These are phyloP conservation scores for Pythium insidiosum DNA, from an alignment of 352 stramenopile species.

Conservation along the genomic window DNA sequence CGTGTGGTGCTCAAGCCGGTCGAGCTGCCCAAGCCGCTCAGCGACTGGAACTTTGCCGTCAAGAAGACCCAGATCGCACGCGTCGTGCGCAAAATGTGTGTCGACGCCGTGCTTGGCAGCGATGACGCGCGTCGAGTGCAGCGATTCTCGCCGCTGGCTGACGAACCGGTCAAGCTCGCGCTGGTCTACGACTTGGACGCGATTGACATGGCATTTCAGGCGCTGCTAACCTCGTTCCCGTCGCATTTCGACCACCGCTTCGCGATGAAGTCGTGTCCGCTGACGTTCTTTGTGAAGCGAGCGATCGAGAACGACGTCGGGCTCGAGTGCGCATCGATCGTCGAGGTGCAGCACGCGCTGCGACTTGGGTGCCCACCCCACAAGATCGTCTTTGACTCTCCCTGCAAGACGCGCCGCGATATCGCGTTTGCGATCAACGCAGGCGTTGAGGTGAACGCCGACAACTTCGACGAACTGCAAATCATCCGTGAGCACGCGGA, in stretches of 20 bases:
- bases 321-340: conserved; percentile 75
- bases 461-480: conserved; percentile 87
- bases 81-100: conserved; percentile 52
- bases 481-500: conserved; percentile 79
- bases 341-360: conserved; percentile 78
- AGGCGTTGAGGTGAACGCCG: conserved; percentile 86
- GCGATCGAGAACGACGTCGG: conserved; percentile 74
- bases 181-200: conserved; percentile 82
- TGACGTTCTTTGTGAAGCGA: conserved; percentile 80
- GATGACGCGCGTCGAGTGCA: conserved; percentile 1
- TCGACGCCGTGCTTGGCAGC: conserved; percentile 27
- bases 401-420: conserved; percentile 88
- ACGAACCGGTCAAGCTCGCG: conserved; percentile 45
- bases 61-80: conserved; percentile 54
- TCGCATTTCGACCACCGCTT: conserved; percentile 85
- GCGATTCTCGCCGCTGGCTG: conserved; percentile 9
- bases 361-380: conserved; percentile 56
- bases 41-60: conserved; percentile 69
- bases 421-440: conserved; percentile 77
- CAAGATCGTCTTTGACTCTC: conserved; percentile 89
- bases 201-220: conserved; percentile 81
- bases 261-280: conserved; percentile 84
- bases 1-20: conserved; percentile 22
- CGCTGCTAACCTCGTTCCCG: conserved; percentile 72
- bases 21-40: conserved; percentile 42